phyloP scores from a whole-genome alignment of 306 rosid genomes.

The Rosa chinensis region DNA sequence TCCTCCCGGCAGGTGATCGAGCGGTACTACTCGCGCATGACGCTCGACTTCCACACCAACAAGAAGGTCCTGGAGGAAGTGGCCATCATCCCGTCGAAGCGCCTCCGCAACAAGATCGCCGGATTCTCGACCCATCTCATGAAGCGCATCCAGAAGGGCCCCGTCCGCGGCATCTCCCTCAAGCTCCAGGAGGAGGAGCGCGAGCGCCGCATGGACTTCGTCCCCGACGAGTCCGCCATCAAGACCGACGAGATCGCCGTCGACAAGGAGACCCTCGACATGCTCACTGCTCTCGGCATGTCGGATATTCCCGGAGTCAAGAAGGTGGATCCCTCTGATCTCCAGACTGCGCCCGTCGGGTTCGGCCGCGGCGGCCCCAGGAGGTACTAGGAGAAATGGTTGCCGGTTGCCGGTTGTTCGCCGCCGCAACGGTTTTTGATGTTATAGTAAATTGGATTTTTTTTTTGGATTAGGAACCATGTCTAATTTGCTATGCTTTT shows the following conservation, averaged over 20 bases:
- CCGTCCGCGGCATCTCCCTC: slow-evolving; percentile 64
- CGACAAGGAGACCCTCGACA: slow-evolving; percentile 58
- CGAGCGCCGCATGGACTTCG: slow-evolving; percentile 70
- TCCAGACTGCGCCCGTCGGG: slow-evolving; percentile 23
- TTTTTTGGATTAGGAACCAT: background rate
- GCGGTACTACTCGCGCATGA: slow-evolving; percentile 59
- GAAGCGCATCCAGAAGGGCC: slow-evolving; percentile 71
- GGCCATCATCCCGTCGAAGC: slow-evolving; percentile 54
- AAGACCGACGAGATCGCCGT: slow-evolving; percentile 44
- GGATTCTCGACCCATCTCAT: slow-evolving; percentile 70
- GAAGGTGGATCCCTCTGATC: slow-evolving; percentile 40
- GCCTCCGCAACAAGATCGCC: slow-evolving; percentile 67
- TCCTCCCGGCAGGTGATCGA: slow-evolving; percentile 64
- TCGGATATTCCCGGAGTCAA: slow-evolving; percentile 44
- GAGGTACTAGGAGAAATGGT: slow-evolving; percentile 35
- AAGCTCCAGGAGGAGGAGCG: slow-evolving; percentile 75
- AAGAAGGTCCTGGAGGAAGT: slow-evolving; percentile 61
- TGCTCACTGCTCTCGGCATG: slow-evolving; percentile 58
- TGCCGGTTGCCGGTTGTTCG: background rate
- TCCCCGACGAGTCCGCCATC: slow-evolving; percentile 58
- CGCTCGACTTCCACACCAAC: slow-evolving; percentile 63
- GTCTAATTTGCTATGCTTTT: background rate
- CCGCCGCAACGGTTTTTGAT: background rate
- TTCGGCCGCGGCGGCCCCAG: slow-evolving; percentile 48
- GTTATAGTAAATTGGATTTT: background rate